Conservation (phyloP, 768 basidiomycete genomes). For the Leccinum rimulosum region DNA sequence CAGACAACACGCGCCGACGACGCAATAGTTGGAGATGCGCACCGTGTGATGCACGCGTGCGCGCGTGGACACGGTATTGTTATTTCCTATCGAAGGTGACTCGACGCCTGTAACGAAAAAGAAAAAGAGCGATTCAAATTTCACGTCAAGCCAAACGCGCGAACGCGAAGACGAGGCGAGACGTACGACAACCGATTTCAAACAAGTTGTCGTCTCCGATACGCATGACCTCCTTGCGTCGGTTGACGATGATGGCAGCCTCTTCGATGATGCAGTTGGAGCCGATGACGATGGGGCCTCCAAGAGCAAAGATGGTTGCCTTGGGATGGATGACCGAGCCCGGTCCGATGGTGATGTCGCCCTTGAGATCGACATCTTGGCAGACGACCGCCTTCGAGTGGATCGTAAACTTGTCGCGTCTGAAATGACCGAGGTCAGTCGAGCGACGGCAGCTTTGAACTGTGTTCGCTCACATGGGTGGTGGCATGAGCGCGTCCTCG, state of each 20-base stretch:
- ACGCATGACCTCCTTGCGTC: constrained; percentile 85
- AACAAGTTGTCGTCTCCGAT: constrained; percentile 95
- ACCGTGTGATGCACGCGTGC: constrained; percentile 84
- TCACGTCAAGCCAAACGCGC: not conserved
- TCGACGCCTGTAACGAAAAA: constrained; percentile 66
- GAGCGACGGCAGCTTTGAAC: not conserved
- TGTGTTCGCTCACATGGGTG: constrained; percentile 28
- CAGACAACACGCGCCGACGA: constrained; percentile 77
- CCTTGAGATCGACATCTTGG: constrained; percentile 92
- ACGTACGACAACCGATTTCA: constrained; percentile 89
- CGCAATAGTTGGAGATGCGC: constrained; percentile 74
- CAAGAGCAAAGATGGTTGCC: constrained; percentile 88
- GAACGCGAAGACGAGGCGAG: not conserved
- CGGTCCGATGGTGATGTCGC: constrained; percentile 89
- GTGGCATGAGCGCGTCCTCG: constrained; percentile 8
- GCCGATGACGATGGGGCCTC: constrained; percentile 89
- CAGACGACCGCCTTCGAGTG: constrained; percentile 90
- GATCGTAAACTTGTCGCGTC: constrained; percentile 86
- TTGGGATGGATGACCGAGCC: constrained; percentile 94
- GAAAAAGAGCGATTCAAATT: no score
- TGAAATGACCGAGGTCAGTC: constrained; percentile 27
- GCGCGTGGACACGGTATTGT: constrained; percentile 84
- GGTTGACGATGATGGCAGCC: constrained; percentile 84
- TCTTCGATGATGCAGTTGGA: constrained; percentile 91
- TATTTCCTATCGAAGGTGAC: constrained; percentile 76